phyloP scores from a whole-genome alignment of 2,329 filamentous ascomycete species.

The Diaporthe australafricana region DNA sequence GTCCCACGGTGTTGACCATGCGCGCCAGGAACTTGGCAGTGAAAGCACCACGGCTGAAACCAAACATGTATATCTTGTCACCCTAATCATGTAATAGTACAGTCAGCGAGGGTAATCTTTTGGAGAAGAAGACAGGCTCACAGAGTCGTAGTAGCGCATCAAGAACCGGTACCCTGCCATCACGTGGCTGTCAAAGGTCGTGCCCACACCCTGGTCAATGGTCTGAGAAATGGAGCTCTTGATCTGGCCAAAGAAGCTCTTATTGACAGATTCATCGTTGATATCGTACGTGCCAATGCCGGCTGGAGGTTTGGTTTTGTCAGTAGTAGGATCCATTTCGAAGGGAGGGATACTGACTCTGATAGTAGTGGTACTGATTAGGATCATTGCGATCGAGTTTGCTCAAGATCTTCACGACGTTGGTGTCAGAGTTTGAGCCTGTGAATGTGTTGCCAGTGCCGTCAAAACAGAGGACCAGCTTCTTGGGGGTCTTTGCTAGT shows the following conservation, averaged over 20 bases:
- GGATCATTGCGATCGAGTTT: slow-evolving; percentile 58
- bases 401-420: slow-evolving; percentile 62
- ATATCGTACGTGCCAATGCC: slow-evolving; percentile 63
- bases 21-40: slow-evolving; percentile 64
- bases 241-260: slow-evolving; percentile 49
- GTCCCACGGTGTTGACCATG: slow-evolving; percentile 61
- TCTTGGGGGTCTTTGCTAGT: slow-evolving; percentile 43
- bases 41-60: slow-evolving; percentile 64
- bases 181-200: slow-evolving; percentile 63
- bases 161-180: slow-evolving; percentile 64
- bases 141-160: slow-evolving; percentile 64
- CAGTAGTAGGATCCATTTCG: slow-evolving; percentile 33
- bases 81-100: slow-evolving; percentile 46
- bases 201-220: slow-evolving; percentile 57
- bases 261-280: slow-evolving; percentile 55
- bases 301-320: slow-evolving; percentile 43
- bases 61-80: slow-evolving; percentile 66
- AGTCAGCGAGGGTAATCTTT: not conserved
- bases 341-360: slow-evolving; percentile 46
- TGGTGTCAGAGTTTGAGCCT: slow-evolving; percentile 61
- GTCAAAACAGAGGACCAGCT: slow-evolving; percentile 61
- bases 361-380: slow-evolving; percentile 62
- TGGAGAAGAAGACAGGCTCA: slow-evolving; percentile 38
- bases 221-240: slow-evolving; percentile 52
- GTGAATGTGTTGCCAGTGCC: slow-evolving; percentile 61